Evolutionary conservation across 148 eudicot species (phyloP), one percentile per base, ranked within the genome.

Genomic region (Rhododendron henanense): DNA sequence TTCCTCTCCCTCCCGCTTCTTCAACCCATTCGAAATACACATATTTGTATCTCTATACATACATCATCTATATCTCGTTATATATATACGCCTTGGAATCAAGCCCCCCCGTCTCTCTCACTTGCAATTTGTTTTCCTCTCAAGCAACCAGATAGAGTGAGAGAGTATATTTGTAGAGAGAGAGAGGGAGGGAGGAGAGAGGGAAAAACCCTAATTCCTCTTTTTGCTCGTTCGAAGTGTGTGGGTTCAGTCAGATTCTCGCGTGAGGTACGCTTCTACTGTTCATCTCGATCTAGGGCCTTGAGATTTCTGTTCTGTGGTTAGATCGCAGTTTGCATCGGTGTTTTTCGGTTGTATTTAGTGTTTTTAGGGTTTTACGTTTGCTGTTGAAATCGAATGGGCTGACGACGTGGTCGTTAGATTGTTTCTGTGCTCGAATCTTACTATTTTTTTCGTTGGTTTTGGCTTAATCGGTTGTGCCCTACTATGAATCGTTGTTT

Each of bases 1-100:
- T 2, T 14, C 81, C 69, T 37, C 69, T 69, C 71, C 86, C 86
- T 84, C 86, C 86, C 86, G 86, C 86, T 84, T 84, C 86, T 84
- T 84, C 86, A 15, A 51, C 55, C 81, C 81, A 84, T 84, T 84
- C 86, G 61, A 55, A 55, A 55, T 55, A 5, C 61, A 55, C 57
- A 53, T 53, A 53, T 53, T 13, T 48, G 51, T 48, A 53, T 53
- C 57, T 53, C 4, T 15, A 4, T 31, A 19, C 39, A 1, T 28
- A 9, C 13, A 10, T 31, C 10, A 1, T 5, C 35, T 81, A 9
- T 81, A 81, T 48, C 21, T 2, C 15, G n/a, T 48, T 4, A 51
- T 65, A 31, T 53, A 51, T 37, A 59, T 41, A 6, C 47, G 3
- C n/a, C 1, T 61, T 75, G 71, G 80, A 74, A 51, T 74, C 71